These are phyloP conservation scores for Dendrobium huoshanense DNA, from an alignment of 106 monocot species.

Conservation along the genomic window DNA sequence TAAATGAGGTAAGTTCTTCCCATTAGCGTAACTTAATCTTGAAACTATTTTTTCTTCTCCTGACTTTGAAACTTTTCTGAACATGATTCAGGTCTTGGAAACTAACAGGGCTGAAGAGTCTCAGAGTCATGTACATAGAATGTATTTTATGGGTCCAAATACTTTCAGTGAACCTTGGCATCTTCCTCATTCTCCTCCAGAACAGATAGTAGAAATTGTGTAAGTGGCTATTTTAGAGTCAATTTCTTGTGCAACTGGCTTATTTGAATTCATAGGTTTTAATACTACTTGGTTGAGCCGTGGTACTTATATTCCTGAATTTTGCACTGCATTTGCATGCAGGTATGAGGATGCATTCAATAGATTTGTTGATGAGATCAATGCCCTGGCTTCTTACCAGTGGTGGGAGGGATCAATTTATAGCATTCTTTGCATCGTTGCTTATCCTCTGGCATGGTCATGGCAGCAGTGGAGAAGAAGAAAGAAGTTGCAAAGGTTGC, in stretches of 20 bases:
- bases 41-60: not conserved
- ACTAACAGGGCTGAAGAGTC: slow-evolving; percentile 95
- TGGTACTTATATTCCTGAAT: not conserved
- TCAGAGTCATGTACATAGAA: slow-evolving; percentile 84
- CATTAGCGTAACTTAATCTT: not conserved
- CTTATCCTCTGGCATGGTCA: slow-evolving; percentile 93
- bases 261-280: not conserved
- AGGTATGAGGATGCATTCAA: slow-evolving; percentile 98
- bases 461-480: slow-evolving; percentile 98
- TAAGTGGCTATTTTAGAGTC: slow-evolving; percentile 27
- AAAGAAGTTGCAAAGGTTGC: slow-evolving; percentile 78
- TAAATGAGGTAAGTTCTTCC: slow-evolving; percentile 68
- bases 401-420: slow-evolving; percentile 98
- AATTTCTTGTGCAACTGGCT: not conserved
- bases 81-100: slow-evolving; percentile 67
- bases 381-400: slow-evolving; percentile 81
- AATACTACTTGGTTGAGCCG: not conserved
- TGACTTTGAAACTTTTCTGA: not conserved
- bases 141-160: slow-evolving; percentile 96
- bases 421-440: slow-evolving; percentile 69
- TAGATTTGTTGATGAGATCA: slow-evolving; percentile 96
- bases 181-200: slow-evolving; percentile 92
- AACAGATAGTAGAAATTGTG: slow-evolving; percentile 86
- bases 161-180: slow-evolving; percentile 99
- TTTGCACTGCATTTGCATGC: slow-evolving; percentile 7